Evolutionary conservation across 2,329 filamentous ascomycete species (phyloP), one percentile per base, ranked within the genome.

Genomic region (Calonectria henricotiae): DNA sequence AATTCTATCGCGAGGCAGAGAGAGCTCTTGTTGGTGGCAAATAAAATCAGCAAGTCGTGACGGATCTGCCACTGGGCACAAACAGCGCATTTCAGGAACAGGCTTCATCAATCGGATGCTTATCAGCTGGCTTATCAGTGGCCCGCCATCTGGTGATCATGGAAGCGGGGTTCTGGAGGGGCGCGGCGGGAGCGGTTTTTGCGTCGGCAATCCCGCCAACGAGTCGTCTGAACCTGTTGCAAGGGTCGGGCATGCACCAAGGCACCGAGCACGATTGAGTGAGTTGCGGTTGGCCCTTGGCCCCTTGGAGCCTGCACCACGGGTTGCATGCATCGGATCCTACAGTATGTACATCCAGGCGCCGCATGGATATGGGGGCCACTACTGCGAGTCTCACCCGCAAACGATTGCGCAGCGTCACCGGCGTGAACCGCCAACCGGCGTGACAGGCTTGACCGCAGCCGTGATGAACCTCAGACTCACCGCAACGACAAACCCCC

Each of bases 171-270:
- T 58, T 62, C 41, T 12, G 7, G 27, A 7, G 27, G 27, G 27
- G 27, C 27, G 27, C 4, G 7, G 27, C 54, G 23, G 58, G 64
- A 49, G 47, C 27, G 68, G 51, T 62, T 71, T 71, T 69, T 67
- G 25, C 51, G 66, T 67, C 69, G 69, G 65, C 60, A 71, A 69
- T 41, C 54, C 71, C 69, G 69, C 54, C 62, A 69, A 62, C n/a
- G 9, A 63, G 23, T n/a, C 41, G 41, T 25, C 54, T 6, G 30
- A n/a, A 13, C 20, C 3, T 12, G 30, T 25, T 25, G 25, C 37
- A 35, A 25, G 27, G 20, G 27, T 49, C 35, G 12, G 12, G 65
- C 20, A 55, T 35, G 35, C 30, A 17, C 13, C 25, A 17, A 4
- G 27, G 27, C 27, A 30, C 27, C 4, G 27, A 23, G 47, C 30